A percentile compares a stretch with the other conserved stretches of the same genome.
These are phyloP conservation scores for Magnusiomyces sp. DNA, from an alignment of 1,139 yeast species.

Conservation along the genomic window DNA sequence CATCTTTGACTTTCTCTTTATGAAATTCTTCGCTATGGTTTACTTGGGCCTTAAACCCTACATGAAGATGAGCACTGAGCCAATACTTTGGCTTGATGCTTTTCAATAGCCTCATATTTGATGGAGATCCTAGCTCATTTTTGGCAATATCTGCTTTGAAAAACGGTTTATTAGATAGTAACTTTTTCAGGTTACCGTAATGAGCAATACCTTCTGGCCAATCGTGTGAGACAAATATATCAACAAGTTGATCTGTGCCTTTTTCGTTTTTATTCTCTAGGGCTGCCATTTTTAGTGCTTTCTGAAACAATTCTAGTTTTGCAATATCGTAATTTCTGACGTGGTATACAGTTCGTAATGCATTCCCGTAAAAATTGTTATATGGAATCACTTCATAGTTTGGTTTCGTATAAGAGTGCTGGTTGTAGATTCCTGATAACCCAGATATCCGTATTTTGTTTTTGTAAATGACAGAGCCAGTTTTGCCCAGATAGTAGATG, in stretches of 20 bases:
- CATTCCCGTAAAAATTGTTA: conserved; percentile 27
- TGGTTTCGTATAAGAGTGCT: conserved; percentile 35
- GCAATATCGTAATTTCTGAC: conserved; percentile 55
- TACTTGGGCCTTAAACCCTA: conserved; percentile 51
- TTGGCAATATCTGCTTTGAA: conserved; percentile 54
- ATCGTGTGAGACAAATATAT: conserved; percentile 71
- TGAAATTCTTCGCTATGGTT: conserved; percentile 32
- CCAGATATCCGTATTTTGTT: conserved; percentile 80
- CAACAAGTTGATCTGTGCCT: conserved; percentile 26
- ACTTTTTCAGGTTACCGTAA: conserved; percentile 45
- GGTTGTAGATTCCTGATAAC: conserved; percentile 73
- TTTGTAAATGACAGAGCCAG: conserved; percentile 44
- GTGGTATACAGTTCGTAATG: conserved; percentile 61
- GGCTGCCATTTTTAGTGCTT: background rate
- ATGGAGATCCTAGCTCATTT: conserved; percentile 66
- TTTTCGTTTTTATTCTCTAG: background rate
- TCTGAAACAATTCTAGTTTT: conserved; percentile 39
- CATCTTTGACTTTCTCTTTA: conserved; percentile 19
- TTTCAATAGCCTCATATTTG: conserved; percentile 49
- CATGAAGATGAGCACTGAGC: conserved; percentile 90
- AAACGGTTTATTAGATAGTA: conserved; percentile 56
- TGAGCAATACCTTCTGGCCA: conserved; percentile 85
- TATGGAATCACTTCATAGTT: conserved; percentile 45
- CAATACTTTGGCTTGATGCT: conserved; percentile 58
- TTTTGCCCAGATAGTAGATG: conserved; percentile 80